phyloP scores from a whole-genome alignment of 2,329 filamentous ascomycete species.

The Penicillium polonicum region DNA sequence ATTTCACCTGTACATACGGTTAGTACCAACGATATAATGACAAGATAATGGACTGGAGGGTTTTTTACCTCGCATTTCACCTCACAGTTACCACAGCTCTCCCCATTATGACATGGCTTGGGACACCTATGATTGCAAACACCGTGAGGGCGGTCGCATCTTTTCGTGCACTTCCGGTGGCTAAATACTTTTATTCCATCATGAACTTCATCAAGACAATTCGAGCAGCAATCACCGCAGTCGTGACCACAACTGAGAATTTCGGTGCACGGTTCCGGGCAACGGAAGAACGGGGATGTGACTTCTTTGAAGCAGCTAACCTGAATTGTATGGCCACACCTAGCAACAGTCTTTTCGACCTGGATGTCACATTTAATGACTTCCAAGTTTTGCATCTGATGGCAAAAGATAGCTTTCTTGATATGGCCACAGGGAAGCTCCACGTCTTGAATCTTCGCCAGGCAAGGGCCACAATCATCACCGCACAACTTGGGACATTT shows the following conservation, averaged over 20 bases:
- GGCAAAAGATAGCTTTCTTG: not conserved
- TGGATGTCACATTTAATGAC: not conserved
- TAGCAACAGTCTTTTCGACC: slow-evolving; percentile 6
- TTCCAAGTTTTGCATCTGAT: not conserved
- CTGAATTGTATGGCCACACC: slow-evolving; percentile 5
- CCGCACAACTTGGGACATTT: slow-evolving; percentile 13
- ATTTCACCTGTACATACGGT: slow-evolving; percentile 9
- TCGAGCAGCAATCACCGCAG: not conserved
- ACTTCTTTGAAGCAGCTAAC: slow-evolving; percentile 10
- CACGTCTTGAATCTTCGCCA: slow-evolving; percentile 4
- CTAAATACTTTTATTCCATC: not conserved
- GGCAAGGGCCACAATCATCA: slow-evolving; percentile 9
- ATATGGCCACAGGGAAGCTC: slow-evolving; percentile 14
- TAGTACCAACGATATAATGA: not conserved
- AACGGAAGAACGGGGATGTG: not conserved
- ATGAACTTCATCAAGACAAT: not conserved
- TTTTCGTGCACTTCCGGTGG: slow-evolving; percentile 5
- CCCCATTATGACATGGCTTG: slow-evolving; percentile 2
- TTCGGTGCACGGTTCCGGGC: not conserved
- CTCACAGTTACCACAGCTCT: slow-evolving; percentile 8
- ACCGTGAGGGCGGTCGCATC: slow-evolving; percentile 9
- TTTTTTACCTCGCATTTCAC: slow-evolving; percentile 14
- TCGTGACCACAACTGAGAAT: slow-evolving; percentile 10
- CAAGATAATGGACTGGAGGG: not conserved
- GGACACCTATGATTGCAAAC: slow-evolving; percentile 11